Conservation (phyloP, 345 rosid genomes). For the Hypericum perforatum region DNA sequence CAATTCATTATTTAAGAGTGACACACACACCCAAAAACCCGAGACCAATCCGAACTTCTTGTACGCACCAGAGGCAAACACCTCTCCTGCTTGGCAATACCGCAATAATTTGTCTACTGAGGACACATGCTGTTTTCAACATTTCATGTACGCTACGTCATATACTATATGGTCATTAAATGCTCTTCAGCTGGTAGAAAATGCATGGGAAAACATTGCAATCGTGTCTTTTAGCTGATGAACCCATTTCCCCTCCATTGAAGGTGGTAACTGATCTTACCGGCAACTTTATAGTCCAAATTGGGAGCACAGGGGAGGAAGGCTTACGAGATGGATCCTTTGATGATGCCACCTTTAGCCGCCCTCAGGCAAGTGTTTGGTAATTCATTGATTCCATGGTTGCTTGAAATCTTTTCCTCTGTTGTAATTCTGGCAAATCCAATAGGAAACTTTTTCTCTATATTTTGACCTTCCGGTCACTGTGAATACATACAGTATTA, state of each 20-base stretch:
- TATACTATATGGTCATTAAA: no score
- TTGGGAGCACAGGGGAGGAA: conserved; percentile 79
- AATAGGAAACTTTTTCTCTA: neutral
- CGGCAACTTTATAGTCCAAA: conserved; percentile 76
- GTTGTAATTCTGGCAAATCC: neutral
- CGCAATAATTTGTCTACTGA: no score
- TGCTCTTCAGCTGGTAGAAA: no score
- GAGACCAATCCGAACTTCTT: no score
- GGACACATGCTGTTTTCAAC: no score
- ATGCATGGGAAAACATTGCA: no score
- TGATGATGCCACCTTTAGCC: conserved; percentile 72
- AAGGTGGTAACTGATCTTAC: conserved; percentile 86
- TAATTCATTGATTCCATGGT: neutral
- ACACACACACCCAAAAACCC: neutral
- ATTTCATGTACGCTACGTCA: no score
- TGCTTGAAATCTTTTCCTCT: no score
- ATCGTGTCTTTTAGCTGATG: conserved; percentile 2
- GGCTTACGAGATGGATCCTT: conserved; percentile 78
- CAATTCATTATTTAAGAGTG: neutral
- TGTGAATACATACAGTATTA: conserved; percentile 7
- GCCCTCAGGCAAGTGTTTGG: conserved; percentile 56
- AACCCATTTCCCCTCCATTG: conserved; percentile 14
- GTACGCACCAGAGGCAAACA: no score
- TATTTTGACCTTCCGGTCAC: neutral
- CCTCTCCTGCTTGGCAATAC: no score